Base-by-base conservation (phyloP, 768 basidiomycete genomes). In the Tephrocybe sp. region DNA sequence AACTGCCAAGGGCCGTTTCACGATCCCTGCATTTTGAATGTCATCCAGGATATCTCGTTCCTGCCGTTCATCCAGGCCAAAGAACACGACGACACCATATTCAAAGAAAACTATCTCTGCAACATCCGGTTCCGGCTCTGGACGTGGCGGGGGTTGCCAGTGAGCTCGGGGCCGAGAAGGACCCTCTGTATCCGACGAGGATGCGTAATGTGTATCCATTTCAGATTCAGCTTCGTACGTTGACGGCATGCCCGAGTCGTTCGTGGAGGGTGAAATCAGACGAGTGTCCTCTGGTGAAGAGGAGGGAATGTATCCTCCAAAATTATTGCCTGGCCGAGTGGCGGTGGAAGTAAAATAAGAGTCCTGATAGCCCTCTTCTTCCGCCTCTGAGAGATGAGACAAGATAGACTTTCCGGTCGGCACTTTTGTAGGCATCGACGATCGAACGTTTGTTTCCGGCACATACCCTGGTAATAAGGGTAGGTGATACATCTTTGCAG, bases 401-500 rank as follows among this genome's bases (percentile, higher is more conserved):
- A 87, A 69, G 33, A 84, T 76, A 0, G 87, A 82, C 39, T 82
- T 81, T 19, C 77, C 76, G 7, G 76, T 72, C 3, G 72, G 69
- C 4, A 72, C 64, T 36, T 74, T 76, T 3, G 82, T 74, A 10
- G 85, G 79, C 3, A 77, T 83, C 0, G 91, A 92, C 0, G 91
- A 93, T n/a, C 95, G 87, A 22, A 97, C 72, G 53, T 88, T 92
- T 2, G 87, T 83, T 36, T 84, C 81, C 1, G 89, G 87, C 0
- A 88, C 87, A 60, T 98, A 98, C 0, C 95, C 95, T 7, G 95
- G 92, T 13, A 97, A 76, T 3, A 98, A 75, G 1, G 95, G 95
- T 0, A 96, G 76, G 64, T 92, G 89, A 62, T 98, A 96, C 74
- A 95, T 85, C 93, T 94, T 54, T 13, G 35, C 13, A 16, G 49